Evolutionary conservation across 208 protist species (phyloP).

Genomic region (Crithidia fasciculata): DNA sequence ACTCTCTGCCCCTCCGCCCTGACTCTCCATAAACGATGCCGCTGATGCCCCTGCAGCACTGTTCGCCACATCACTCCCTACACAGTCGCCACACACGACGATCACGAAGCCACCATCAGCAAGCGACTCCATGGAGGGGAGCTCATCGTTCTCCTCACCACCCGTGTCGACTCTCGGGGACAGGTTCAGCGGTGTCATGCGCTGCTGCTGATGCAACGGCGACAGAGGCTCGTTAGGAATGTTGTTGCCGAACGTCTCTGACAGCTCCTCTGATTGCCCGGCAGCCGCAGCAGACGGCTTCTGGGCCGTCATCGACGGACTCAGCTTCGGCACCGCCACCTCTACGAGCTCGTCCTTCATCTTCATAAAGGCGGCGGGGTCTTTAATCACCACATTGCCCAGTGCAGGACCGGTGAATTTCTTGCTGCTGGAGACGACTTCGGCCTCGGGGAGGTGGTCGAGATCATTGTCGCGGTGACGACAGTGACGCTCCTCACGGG

Average conservation of each 20-base stretch:
- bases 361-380: not conserved
- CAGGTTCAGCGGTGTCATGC: not conserved
- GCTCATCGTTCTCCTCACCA: not conserved
- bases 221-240: not conserved
- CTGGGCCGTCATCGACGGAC: too few species aligned
- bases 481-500: not conserved
- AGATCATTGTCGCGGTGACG: not conserved
- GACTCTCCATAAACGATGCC: not conserved
- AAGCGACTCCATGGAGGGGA: not conserved
- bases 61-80: not conserved
- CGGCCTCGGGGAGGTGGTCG: not conserved
- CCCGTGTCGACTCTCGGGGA: not conserved
- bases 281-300: too few species aligned
- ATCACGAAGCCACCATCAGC: conserved; percentile 16
- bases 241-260: not conserved
- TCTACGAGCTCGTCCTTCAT: not conserved
- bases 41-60: not conserved
- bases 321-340: not conserved
- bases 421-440: not conserved
- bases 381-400: not conserved
- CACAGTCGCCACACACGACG: conserved; percentile 1
- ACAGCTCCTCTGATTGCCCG: not conserved
- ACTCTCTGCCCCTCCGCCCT: not conserved
- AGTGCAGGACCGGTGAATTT: not conserved
- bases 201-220: not conserved